Percentiles rank a stretch among this genome's conserved stretches.
phyloP scores from a whole-genome alignment of 2,329 filamentous ascomycete genomes.

The Xylaria sp. region DNA sequence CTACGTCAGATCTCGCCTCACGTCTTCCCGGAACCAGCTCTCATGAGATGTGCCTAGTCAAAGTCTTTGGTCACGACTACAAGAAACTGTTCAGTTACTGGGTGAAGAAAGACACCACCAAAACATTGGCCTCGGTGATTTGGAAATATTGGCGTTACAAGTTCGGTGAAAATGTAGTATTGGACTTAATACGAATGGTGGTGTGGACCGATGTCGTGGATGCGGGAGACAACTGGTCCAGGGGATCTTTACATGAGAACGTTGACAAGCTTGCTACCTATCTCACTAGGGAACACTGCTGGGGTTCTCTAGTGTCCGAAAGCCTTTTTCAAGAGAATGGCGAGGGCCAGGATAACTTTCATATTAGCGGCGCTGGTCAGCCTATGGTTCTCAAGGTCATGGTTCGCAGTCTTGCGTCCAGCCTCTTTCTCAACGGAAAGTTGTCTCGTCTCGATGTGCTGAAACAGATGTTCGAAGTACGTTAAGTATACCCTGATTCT shows the following conservation, averaged over 20 bases:
- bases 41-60: background rate
- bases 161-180: background rate
- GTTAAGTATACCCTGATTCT: background rate
- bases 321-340: background rate
- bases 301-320: background rate
- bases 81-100: background rate
- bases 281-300: background rate
- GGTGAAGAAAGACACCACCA: background rate
- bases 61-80: background rate
- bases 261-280: background rate
- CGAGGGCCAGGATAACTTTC: background rate
- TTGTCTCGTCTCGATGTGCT: background rate
- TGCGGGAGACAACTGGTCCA: background rate
- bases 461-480: background rate
- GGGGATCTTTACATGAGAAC: background rate
- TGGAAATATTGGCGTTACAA: background rate
- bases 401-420: background rate
- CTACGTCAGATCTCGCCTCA: background rate
- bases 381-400: background rate
- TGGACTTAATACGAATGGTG: background rate
- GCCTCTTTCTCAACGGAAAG: no score
- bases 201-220: background rate
- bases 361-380: background rate
- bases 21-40: background rate
- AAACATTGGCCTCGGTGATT: background rate